Evolutionary conservation across 1,284 basidiomycete species (phyloP), one percentile per base, ranked within the genome.

Genomic region (Melampsora larici-populina): DNA sequence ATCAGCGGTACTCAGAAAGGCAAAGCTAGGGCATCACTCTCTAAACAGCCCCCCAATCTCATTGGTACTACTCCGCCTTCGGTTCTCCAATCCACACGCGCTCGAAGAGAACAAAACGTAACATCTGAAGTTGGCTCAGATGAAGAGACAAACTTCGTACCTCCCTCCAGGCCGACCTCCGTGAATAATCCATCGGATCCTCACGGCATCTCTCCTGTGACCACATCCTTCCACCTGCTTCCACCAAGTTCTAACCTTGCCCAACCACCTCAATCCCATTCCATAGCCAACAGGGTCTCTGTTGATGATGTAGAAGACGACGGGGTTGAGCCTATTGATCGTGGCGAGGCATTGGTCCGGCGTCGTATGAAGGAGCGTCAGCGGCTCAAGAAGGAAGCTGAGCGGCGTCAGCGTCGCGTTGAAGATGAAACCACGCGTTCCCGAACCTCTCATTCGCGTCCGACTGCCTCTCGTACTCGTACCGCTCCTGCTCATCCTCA

Each of bases 341-440:
- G 87, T 33, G 88, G 88, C 9, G 87, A 87, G 78, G 86, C 86
- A 80, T 85, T 88, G 11, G 86, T 88, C 75, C 83, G 86, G 49
- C 83, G 85, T 58, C 81, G 88, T 36, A 86, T 86, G 83, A 85
- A 85, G 79, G 87, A 87, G 72, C 81, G 87, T 18, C 82, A 83
- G 73, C 79, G 81, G 40, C 82, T 84, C 63, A 83, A 83, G 79
- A 82, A 77, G 21, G 49, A 79, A 80, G 9, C 29, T 78, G 64
- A 64, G 46, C 65, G 63, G 4, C 55, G 64, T 26, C 51, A 63
- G 51, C 79, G 79, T 70, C 75, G 78, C 33, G 67, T 72, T 18
- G 78, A 79, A 60, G 67, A 75, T 31, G 36, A 49, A 46, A 60
- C 63, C 15, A 17, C 33, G 17, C 46, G 63, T 60, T 51, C 78